Evolutionary conservation across 2,329 filamentous ascomycete genomes (phyloP).

Genomic region (Botrytis porri): DNA sequence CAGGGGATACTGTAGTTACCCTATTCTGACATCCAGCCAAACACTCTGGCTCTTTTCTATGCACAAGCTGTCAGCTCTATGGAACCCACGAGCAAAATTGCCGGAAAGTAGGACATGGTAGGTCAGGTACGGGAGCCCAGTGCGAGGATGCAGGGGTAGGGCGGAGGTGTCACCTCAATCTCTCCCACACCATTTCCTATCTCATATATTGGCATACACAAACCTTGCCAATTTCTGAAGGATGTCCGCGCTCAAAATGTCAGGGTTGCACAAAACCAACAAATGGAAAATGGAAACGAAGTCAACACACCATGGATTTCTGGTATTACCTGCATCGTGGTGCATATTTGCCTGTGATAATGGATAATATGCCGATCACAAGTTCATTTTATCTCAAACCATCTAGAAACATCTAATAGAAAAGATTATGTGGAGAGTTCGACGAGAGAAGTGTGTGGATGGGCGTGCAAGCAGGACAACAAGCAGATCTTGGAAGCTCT

Average conservation of each 20-base stretch:
- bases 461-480: background rate
- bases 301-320: slow-evolving; percentile 7
- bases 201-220: slow-evolving; percentile 4
- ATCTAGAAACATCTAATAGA: slow-evolving; percentile 7
- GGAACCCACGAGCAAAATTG: slow-evolving; percentile 4
- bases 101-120: slow-evolving; percentile 10
- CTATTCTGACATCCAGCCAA: background rate
- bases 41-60: background rate
- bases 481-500: background rate
- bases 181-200: slow-evolving; percentile 1
- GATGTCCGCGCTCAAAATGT: background rate
- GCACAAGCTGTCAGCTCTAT: slow-evolving; percentile 16
- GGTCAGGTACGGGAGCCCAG: slow-evolving; percentile 1
- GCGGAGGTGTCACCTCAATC: slow-evolving; percentile 13
- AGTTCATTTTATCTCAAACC: slow-evolving; percentile 11
- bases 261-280: background rate
- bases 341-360: slow-evolving; percentile 1
- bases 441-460: background rate
- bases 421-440: background rate
- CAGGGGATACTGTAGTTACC: slow-evolving; percentile 8
- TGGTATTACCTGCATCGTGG: slow-evolving; percentile 8
- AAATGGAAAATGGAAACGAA: slow-evolving; percentile 8
- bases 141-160: slow-evolving; percentile 16
- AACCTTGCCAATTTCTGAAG: slow-evolving; percentile 9
- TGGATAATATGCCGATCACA: background rate